These are phyloP conservation scores for Colletotrichum eremochloae DNA, from an alignment of 2,329 filamentous ascomycete species.

Conservation along the genomic window DNA sequence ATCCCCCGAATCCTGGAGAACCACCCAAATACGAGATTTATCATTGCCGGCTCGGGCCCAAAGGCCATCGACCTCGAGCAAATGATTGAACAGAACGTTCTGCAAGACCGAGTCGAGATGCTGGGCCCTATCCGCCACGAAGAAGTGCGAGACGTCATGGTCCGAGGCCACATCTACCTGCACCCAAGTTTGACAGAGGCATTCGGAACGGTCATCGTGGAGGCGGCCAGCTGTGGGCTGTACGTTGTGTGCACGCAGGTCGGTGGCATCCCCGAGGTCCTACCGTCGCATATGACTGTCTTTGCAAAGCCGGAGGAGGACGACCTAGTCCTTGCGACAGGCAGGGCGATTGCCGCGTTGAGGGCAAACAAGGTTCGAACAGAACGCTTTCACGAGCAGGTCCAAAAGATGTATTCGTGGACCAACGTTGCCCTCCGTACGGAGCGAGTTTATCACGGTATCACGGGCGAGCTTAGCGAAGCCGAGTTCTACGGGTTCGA, in stretches of 20 bases:
- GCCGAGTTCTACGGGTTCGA: conserved; percentile 91
- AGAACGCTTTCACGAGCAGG: conserved; percentile 95
- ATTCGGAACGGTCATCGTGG: conserved; percentile 97
- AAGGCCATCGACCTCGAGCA: conserved; percentile 98
- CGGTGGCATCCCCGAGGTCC: conserved; percentile 95
- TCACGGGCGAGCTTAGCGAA: conserved; percentile 86
- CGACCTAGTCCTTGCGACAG: conserved; percentile 90
- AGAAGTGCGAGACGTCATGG: conserved; percentile 97
- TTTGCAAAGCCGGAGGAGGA: conserved; percentile 98
- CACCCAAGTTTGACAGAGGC: conserved; percentile 96
- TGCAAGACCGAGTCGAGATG: conserved; percentile 94
- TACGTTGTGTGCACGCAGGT: conserved; percentile 98
- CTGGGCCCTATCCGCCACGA: conserved; percentile 94
- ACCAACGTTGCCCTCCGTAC: conserved; percentile 94
- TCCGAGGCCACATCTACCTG: conserved; percentile 94
- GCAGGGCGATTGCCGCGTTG: conserved; percentile 87
- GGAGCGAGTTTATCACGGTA: conserved; percentile 94
- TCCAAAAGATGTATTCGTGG: conserved; percentile 99
- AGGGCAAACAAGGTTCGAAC: conserved; percentile 89
- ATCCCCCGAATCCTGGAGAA: conserved; percentile 92
- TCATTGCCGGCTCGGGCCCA: conserved; percentile 94
- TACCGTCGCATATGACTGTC: conserved; percentile 96
- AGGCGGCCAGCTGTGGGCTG: conserved; percentile 93
- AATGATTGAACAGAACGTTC: conserved; percentile 94
- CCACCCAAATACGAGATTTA: conserved; percentile 94